Evolutionary conservation across 1,284 basidiomycete species (phyloP).

Genomic region (Porogramme epimiltina): DNA sequence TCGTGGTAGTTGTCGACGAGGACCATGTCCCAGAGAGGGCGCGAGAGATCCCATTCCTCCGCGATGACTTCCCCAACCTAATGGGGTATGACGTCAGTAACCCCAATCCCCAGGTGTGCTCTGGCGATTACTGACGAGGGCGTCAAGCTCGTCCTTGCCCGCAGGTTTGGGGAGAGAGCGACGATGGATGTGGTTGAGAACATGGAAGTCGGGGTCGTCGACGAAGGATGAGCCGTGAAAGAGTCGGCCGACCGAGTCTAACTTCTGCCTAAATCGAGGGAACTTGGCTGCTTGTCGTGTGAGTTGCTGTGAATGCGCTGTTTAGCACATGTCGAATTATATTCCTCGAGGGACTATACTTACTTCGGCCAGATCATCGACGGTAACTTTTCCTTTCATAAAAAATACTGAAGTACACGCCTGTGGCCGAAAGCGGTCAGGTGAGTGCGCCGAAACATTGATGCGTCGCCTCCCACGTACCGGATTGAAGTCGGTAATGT

Average conservation of each 20-base stretch:
- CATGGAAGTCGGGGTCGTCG: slow-evolving; percentile 30
- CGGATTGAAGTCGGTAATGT: slow-evolving; percentile 33
- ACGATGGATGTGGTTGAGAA: slow-evolving; percentile 25
- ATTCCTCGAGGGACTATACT: background rate
- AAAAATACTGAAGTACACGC: slow-evolving; percentile 28
- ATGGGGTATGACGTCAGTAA: background rate
- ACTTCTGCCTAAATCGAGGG: slow-evolving; percentile 28
- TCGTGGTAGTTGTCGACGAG: slow-evolving; percentile 32
- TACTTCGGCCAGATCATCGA: slow-evolving; percentile 22
- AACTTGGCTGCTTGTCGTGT: slow-evolving; percentile 24
- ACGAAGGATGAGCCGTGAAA: slow-evolving; percentile 30
- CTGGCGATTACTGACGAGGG: slow-evolving; percentile 17
- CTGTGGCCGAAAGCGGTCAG: slow-evolving; percentile 7
- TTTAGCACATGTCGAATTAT: background rate
- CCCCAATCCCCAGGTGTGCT: too few relatives aligned
- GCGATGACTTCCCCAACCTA: slow-evolving; percentile 33
- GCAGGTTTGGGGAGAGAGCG: slow-evolving; percentile 28
- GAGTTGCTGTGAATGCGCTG: slow-evolving; percentile 1
- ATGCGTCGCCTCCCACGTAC: slow-evolving; percentile 11
- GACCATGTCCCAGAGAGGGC: slow-evolving; percentile 31
- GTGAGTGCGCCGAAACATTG: background rate
- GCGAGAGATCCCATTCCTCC: slow-evolving; percentile 31
- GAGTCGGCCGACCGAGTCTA: slow-evolving; percentile 26
- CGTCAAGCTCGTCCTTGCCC: slow-evolving; percentile 30
- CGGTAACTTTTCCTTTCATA: slow-evolving; percentile 22